Conservation (phyloP, 441 rosid species). For the Euphorbia schlechtendalii region DNA sequence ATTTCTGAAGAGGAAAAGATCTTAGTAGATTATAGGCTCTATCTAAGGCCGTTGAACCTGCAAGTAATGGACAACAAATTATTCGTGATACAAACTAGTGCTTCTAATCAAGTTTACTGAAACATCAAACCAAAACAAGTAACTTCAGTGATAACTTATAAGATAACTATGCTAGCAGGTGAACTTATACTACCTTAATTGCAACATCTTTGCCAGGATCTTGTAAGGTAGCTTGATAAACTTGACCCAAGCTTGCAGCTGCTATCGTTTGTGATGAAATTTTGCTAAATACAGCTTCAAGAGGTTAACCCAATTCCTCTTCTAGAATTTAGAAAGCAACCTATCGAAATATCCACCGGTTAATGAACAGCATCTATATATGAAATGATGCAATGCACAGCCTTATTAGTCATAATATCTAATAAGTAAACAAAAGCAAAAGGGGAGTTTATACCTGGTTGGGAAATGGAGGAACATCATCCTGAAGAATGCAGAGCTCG, state of each 20-base stretch:
- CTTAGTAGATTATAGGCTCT: slow-evolving; percentile 88
- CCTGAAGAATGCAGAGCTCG: slow-evolving; percentile 98
- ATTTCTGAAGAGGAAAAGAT: slow-evolving; percentile 89
- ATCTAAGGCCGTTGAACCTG: slow-evolving; percentile 91
- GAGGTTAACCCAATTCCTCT: slow-evolving; percentile 86
- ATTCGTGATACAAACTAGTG: slow-evolving; percentile 1
- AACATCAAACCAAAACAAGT: neutral
- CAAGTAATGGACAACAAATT: slow-evolving; percentile 18
- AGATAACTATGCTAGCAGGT: neutral
- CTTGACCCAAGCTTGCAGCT: slow-evolving; percentile 97
- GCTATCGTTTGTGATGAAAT: slow-evolving; percentile 85
- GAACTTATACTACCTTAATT: slow-evolving; percentile 57
- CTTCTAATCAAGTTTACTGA: neutral
- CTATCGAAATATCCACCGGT: slow-evolving; percentile 32
- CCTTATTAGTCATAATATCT: neutral
- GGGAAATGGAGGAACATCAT: slow-evolving; percentile 90
- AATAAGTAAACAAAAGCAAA: neutral
- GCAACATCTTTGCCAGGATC: slow-evolving; percentile 92
- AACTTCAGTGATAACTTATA: slow-evolving; percentile 1
- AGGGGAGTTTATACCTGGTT: slow-evolving; percentile 47
- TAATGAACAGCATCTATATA: slow-evolving; percentile 15
- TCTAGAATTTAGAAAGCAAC: slow-evolving; percentile 86
- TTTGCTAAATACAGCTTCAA: slow-evolving; percentile 79
- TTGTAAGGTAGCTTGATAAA: slow-evolving; percentile 86
- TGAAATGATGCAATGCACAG: neutral